Evolutionary conservation across 192 early-diverging fungal genomes (phyloP).

Genomic region (Coemansia umbellata): DNA sequence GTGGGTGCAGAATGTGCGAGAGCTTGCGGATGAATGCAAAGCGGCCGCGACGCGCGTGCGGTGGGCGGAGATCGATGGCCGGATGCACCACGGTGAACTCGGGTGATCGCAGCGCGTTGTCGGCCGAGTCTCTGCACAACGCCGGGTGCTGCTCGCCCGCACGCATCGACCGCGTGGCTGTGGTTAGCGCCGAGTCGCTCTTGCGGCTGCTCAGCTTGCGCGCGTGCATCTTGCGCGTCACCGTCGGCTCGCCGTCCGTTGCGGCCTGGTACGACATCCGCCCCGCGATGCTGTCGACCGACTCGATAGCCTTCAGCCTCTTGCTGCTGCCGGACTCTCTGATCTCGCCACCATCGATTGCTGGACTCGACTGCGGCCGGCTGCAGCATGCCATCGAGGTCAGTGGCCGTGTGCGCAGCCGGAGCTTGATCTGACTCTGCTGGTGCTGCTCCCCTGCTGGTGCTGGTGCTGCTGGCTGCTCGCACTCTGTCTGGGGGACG

Average conservation of each 20-base stretch:
- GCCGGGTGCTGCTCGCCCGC: conserved; percentile 6
- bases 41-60: conserved; percentile 36
- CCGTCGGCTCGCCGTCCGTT: not conserved
- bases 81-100: conserved; percentile 50
- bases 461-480: not conserved
- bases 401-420: conserved; percentile 43
- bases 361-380: conserved; percentile 3
- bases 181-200: conserved; percentile 48
- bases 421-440: conserved; percentile 18
- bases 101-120: conserved; percentile 33
- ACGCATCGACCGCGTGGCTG: conserved; percentile 35
- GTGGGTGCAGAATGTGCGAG: conserved; percentile 20
- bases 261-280: too few relatives aligned
- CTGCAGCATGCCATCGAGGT: conserved; percentile 20
- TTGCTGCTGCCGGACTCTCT: too few relatives aligned
- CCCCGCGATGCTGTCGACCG: not conserved
- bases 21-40: conserved; percentile 38
- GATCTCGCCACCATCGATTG: not conserved
- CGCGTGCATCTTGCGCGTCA: conserved; percentile 14
- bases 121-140: conserved; percentile 29
- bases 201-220: conserved; percentile 44
- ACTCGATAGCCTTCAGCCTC: not conserved
- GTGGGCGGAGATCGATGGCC: conserved; percentile 10
- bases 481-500: not conserved
- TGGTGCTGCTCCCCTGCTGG: not conserved